Evolutionary conservation across 768 basidiomycete species (phyloP).

Genomic region (Leccinum obscurum): DNA sequence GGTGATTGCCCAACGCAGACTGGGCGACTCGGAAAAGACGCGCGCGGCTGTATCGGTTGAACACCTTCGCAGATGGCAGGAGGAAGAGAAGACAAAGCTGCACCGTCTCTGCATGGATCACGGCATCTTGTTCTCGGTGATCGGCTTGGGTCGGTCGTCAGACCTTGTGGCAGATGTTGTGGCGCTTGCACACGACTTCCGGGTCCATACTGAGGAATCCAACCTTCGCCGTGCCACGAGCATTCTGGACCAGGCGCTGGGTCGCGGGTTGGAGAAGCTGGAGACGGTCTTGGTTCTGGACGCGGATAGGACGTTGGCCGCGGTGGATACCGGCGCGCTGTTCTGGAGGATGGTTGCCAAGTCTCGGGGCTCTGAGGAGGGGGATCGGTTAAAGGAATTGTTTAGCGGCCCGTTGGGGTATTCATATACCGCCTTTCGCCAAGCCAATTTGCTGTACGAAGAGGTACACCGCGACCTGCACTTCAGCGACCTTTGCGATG

Average conservation of each 20-base stretch:
- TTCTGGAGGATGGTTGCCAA: slow-evolving; percentile 15
- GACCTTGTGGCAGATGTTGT: slow-evolving; percentile 15
- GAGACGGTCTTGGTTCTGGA: slow-evolving; percentile 15
- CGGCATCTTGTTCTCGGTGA: slow-evolving; percentile 16
- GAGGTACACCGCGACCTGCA: slow-evolving; percentile 13
- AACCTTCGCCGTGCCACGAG: slow-evolving; percentile 15
- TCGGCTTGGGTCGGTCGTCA: slow-evolving; percentile 11
- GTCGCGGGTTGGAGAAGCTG: slow-evolving; percentile 13
- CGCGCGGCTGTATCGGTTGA: slow-evolving; percentile 10
- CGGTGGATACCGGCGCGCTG: slow-evolving; percentile 11
- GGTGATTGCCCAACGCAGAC: slow-evolving; percentile 17
- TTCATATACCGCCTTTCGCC: slow-evolving; percentile 15
- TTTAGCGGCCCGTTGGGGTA: slow-evolving; percentile 16
- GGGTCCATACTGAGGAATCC: slow-evolving; percentile 14
- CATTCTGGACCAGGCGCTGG: slow-evolving; percentile 16
- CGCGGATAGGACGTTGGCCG: slow-evolving; percentile 14
- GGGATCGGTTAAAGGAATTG: slow-evolving; percentile 11
- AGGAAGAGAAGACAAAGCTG: slow-evolving; percentile 17
- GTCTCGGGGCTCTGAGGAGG: slow-evolving; percentile 15
- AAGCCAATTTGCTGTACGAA: slow-evolving; percentile 13
- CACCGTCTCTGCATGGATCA: slow-evolving; percentile 18
- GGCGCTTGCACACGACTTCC: slow-evolving; percentile 6
- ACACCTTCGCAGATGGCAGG: slow-evolving; percentile 18
- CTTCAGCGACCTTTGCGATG: slow-evolving; percentile 16
- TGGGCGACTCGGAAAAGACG: slow-evolving; percentile 9